Base-by-base conservation (phyloP, 345 rosid species). In the Nephelium lappaceum region DNA sequence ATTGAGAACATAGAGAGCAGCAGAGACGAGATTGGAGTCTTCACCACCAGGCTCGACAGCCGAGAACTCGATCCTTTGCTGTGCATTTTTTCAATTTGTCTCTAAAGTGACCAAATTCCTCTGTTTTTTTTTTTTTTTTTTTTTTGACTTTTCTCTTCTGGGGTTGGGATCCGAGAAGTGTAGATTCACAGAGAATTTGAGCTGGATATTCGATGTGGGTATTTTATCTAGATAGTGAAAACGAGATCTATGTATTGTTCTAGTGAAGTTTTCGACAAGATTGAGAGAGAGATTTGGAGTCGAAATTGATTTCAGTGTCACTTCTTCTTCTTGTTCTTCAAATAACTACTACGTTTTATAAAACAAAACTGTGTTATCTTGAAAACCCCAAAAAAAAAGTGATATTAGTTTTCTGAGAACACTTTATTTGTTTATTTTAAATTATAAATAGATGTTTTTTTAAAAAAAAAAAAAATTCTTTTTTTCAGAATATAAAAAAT, bases 1-100 rank as follows among this genome's bases (percentile, higher is more conserved):
- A 84, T 77, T 4, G 95, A 90, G 75, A 91, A 81, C 97, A 93
- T 91, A 55, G 90, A 88, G 77, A 95, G 80, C 81, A 93, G 69
- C 62, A 95, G 85, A 71, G 88, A 82, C 21, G 93, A 84, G 49
- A 95, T 77, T 78, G 91, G 84, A 39, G 89, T 84, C 75, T 84
- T 86, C 39, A 68, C 77, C 39, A 73, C 76, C 81, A 76, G 74
- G 58, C 89, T 85, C 9, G 84, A 68, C 67, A 76, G 58, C 78
- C 84, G 80, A n/a, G 68, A 69, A 73, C 83, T 83, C 78, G 88
- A 85, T 64, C 91, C 95, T 81, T 87, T 83, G 67, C 81, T 85
- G 78, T 85, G 86, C 88, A 86, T 85, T 79, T 83, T 73, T 41
- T 16, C 8, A 16, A 66, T 60, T 18, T 9, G 10, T 43, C 39